Base-by-base conservation (phyloP, 495 filamentous ascomycete species). In the Letharia columbiana region DNA sequence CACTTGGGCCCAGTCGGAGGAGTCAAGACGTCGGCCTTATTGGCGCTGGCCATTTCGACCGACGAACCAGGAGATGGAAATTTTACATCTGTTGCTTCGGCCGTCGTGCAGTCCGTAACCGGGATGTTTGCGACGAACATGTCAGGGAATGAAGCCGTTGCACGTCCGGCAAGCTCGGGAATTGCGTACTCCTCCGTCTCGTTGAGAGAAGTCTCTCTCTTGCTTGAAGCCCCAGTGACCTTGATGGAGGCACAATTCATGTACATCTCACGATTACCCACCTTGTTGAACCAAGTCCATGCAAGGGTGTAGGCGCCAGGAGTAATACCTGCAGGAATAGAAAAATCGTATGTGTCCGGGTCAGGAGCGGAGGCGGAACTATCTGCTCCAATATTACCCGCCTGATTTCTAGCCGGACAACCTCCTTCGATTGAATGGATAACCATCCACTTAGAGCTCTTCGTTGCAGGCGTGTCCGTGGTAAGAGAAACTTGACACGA, bases 101-200 rank as follows among this genome's bases (percentile, higher is more conserved):
- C 68, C n/a, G 77, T 76, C 20, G 65, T 66, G 64, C 77, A 76
- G n/a, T 66, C 68, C 15, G 62, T 66, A 20, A 39, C 68, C 12
- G 73, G 71, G 41, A 88, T 74, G 62, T 89, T 88, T 63, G 86
- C 85, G 7, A 80, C 70, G 72, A 87, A 88, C 63, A 88, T 75
- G 10, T 79, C 73, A 0, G 87, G 87, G 45, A 67, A 71, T 13
- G 58, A 58, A 20, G 69, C 12, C 20, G 61, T 62, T n/a, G 63
- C 71, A 33, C 71, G 71, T 62, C 62, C 63, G 20, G 39, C 8
- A 47, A 72, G 61, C 13, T 68, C 65, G 13, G 66, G 60, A 4
- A 60, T 23, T 50, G 0, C 65, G 17, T 54, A 60, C 1, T 61
- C 64, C 23, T 63, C 31, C 44, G 57, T 65, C 12, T 60, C 64